These are phyloP conservation scores for Macrocybe gigantea DNA, from an alignment of 768 basidiomycete species.

Conservation along the genomic window DNA sequence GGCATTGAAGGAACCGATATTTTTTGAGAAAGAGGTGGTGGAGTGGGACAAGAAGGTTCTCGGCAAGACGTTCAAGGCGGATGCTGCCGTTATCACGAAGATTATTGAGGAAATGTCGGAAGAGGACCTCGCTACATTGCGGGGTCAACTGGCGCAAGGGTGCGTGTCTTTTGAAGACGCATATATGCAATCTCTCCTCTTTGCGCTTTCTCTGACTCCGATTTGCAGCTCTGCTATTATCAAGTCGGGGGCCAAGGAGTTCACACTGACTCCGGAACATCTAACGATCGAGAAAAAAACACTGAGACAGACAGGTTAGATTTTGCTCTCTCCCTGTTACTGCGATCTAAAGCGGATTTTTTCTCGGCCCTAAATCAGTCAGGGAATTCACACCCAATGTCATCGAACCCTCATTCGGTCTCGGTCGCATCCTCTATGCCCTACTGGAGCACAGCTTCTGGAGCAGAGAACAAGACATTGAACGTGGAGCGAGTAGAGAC, in stretches of 20 bases:
- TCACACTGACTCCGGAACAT: slow-evolving; percentile 66
- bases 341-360: slow-evolving; percentile 1
- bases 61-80: slow-evolving; percentile 86
- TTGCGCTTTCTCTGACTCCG: neutral
- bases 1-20: slow-evolving; percentile 77
- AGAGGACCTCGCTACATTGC: slow-evolving; percentile 54
- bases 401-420: slow-evolving; percentile 97
- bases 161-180: slow-evolving; percentile 26
- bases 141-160: slow-evolving; percentile 72
- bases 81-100: slow-evolving; percentile 62
- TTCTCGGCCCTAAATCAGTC: slow-evolving; percentile 40
- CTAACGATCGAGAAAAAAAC: slow-evolving; percentile 78
- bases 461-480: slow-evolving; percentile 87
- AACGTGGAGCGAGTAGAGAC: slow-evolving; percentile 66
- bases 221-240: slow-evolving; percentile 47
- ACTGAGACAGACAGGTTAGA: slow-evolving; percentile 75
- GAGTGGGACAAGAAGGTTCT: slow-evolving; percentile 85
- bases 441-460: slow-evolving; percentile 96
- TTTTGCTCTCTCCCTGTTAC: neutral
- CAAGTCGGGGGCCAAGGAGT: slow-evolving; percentile 56
- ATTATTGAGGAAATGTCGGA: slow-evolving; percentile 64
- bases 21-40: slow-evolving; percentile 73
- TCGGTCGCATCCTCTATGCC: slow-evolving; percentile 92
- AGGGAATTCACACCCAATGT: slow-evolving; percentile 97
- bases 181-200: neutral